Base-by-base conservation (phyloP, 192 early-diverging fungal species). In the Entrophospora sp. region DNA sequence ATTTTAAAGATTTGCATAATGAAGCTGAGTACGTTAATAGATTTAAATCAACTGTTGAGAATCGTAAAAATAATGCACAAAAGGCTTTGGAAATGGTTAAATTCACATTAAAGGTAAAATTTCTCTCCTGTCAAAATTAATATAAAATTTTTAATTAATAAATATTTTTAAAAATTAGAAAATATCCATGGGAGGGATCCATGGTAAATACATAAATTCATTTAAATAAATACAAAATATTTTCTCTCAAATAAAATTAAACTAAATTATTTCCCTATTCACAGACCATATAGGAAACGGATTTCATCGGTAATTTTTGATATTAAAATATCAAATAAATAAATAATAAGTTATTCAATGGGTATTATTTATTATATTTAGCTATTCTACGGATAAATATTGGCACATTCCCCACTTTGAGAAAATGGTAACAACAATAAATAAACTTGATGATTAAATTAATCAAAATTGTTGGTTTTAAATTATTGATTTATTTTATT, bases 381-480 rank as follows among this genome's bases (percentile, higher is more conserved):
- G 68, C 1, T 69, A 69, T 51, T 69, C 68, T 1, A 60, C 57
- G 2, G 68, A 69, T 63, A 40, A 27, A 49, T 69, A 42, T 37
- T 69, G 68, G 85, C 85, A 84, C 69, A 72, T 87, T 7, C 85
- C 85, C 38, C 85, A 87, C 65, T 87, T 87, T 74, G 85, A 87
- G 49, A 85, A 87, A 52, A 87, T 87, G 85, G 64, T 66, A 53
- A 30, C 4, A 22, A 24, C 9, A 56, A 20, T n/a, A n/a, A n/a
- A n/a, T n/a, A 42, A 10, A 42, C 16, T 16, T 16, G 40, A 10
- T 7, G 7, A 10, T 16, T 10, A 16, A 10, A 42, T 42, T 42
- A 42, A 7, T 16, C 40, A 7, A 42, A 42, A 42, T 42, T 42
- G 16, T 42, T 42, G 7, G 40, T 42, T 46, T 24, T 43, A 12